A percentile compares a stretch with the other conserved stretches of the same genome.
Evolutionary conservation across 2,329 filamentous ascomycete genomes (phyloP).

Genomic region (Pseudopithomyces maydicus): DNA sequence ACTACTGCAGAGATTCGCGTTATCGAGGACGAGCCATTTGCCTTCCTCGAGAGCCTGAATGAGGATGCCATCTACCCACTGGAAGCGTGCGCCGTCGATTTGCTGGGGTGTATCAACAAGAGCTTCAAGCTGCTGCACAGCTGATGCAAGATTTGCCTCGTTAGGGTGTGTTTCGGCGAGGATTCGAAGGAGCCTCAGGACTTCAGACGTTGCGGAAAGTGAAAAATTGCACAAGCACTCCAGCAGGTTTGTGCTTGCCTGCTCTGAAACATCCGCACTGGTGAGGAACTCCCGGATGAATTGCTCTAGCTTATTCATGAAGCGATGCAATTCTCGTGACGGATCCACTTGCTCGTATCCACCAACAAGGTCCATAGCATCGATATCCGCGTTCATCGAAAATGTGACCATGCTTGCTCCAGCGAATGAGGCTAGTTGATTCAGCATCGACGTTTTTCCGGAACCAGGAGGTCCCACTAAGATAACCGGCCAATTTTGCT

Average conservation of each 20-base stretch:
- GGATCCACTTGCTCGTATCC: slow-evolving; percentile 95
- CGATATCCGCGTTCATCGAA: slow-evolving; percentile 90
- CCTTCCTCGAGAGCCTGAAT: slow-evolving; percentile 85
- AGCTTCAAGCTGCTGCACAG: slow-evolving; percentile 56
- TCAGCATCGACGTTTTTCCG: slow-evolving; percentile 82
- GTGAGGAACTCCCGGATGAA: slow-evolving; percentile 54
- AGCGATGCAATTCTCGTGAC: slow-evolving; percentile 70
- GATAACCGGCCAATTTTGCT: slow-evolving; percentile 87
- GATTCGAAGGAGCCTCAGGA: slow-evolving; percentile 17
- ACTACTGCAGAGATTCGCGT: slow-evolving; percentile 94
- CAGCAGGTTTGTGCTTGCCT: slow-evolving; percentile 22
- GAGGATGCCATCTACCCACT: slow-evolving; percentile 94
- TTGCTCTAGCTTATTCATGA: slow-evolving; percentile 58
- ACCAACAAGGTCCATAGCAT: slow-evolving; percentile 95
- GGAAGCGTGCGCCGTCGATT: slow-evolving; percentile 79
- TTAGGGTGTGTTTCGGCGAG: slow-evolving; percentile 16
- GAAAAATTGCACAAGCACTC: slow-evolving; percentile 23
- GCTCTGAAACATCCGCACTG: slow-evolving; percentile 9
- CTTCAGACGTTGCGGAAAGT: neutral
- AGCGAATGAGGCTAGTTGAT: slow-evolving; percentile 77
- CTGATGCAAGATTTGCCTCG: slow-evolving; percentile 18
- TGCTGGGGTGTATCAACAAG: slow-evolving; percentile 59
- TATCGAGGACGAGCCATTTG: slow-evolving; percentile 93
- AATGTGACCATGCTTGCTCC: slow-evolving; percentile 81
- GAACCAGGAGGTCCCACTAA: slow-evolving; percentile 83